A percentile compares a stretch with the other conserved stretches of the same genome.
Evolutionary conservation across 371 early-diverging fungal species (phyloP).

Genomic region (Mortierella sp.): DNA sequence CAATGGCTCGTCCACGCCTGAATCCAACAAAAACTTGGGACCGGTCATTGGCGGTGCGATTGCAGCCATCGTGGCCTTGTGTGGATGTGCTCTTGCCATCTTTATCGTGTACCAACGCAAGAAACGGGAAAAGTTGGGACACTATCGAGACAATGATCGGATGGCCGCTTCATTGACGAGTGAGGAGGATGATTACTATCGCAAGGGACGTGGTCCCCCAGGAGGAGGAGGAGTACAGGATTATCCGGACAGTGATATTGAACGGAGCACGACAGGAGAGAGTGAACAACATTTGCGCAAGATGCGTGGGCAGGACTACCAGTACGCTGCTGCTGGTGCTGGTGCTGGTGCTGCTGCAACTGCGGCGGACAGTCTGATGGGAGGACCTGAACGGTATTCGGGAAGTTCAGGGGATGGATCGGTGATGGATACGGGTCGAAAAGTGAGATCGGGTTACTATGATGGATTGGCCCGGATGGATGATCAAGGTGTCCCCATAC

Average conservation of each 20-base stretch:
- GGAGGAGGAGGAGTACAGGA: background rate
- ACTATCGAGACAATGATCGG: background rate
- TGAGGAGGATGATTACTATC: slow-evolving; percentile 7
- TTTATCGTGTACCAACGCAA: slow-evolving; percentile 5
- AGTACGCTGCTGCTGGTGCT: background rate
- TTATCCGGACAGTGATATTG: slow-evolving; percentile 1
- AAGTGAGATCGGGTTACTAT: slow-evolving; percentile 4
- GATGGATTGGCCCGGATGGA: too few relatives aligned
- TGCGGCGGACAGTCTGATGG: background rate
- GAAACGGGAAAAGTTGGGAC: background rate
- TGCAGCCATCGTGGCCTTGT: slow-evolving; percentile 5
- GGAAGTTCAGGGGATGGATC: background rate
- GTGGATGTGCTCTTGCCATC: background rate
- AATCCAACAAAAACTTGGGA: slow-evolving; percentile 4
- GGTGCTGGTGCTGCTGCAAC: too few relatives aligned
- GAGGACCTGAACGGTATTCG: background rate
- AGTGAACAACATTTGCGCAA: background rate
- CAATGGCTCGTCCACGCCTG: background rate
- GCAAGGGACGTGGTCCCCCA: background rate
- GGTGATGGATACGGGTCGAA: too few relatives aligned
- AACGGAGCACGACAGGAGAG: background rate
- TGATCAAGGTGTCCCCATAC: too few relatives aligned
- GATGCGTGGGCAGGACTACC: background rate
- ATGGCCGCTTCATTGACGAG: background rate
- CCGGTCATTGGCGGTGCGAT: slow-evolving; percentile 17